Evolutionary conservation across 2,329 filamentous ascomycete species (phyloP).

Genomic region (Cordyceps cateniannulata): DNA sequence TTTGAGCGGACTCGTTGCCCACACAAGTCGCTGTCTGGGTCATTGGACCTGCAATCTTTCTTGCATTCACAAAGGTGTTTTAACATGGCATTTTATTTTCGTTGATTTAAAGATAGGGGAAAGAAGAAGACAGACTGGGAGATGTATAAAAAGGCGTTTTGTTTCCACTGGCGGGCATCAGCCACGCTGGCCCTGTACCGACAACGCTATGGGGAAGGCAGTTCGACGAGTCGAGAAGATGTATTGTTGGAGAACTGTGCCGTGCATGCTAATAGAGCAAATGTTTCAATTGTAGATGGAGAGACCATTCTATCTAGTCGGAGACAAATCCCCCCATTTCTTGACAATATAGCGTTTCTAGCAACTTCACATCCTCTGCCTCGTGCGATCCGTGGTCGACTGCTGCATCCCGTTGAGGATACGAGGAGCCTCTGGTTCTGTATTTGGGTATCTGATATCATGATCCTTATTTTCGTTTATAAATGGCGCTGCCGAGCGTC

Average conservation of each 20-base stretch:
- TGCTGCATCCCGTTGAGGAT: background rate
- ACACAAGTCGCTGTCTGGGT: background rate
- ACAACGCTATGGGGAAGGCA: background rate
- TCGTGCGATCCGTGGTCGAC: background rate
- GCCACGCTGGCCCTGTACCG: background rate
- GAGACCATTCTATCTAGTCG: conserved; percentile 2
- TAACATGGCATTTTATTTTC: conserved; percentile 3
- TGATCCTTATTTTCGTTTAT: background rate
- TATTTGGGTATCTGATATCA: conserved; percentile 6
- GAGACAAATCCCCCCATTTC: conserved; percentile 6
- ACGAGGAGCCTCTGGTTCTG: background rate
- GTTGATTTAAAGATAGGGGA: background rate
- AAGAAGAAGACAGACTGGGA: background rate
- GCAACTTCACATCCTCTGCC: background rate
- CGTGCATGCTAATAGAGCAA: conserved; percentile 8
- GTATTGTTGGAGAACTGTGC: background rate
- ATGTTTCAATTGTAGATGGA: conserved; percentile 9
- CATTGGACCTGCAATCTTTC: background rate
- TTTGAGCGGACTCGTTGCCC: background rate
- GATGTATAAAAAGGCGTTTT: conserved; percentile 7
- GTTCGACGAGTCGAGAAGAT: background rate
- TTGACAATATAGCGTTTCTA: background rate
- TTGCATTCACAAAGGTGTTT: conserved; percentile 13
- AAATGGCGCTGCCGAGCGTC: background rate
- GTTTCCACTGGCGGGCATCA: background rate